A percentile compares a stretch with the other conserved stretches of the same genome.
These are phyloP conservation scores for Tetrahymena borealis DNA, from an alignment of 73 alveolate genomes.

Conservation along the genomic window DNA sequence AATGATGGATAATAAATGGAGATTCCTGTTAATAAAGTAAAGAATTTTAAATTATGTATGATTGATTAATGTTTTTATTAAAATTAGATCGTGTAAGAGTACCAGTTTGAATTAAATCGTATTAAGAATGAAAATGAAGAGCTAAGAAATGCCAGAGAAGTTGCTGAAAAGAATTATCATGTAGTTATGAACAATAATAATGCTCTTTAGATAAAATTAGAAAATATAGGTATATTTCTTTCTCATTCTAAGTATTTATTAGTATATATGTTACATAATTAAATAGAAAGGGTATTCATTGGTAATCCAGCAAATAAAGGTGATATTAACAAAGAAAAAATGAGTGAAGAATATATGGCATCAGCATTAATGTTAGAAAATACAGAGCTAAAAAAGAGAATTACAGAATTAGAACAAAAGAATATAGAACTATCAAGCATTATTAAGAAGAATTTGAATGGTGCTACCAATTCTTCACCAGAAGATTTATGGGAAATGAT, in stretches of 20 bases:
- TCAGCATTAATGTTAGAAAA: constrained; percentile 88
- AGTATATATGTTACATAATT: too few species aligned
- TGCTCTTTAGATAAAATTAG: constrained; percentile 81
- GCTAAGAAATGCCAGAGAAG: constrained; percentile 82
- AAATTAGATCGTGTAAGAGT: constrained; percentile 47
- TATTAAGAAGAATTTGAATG: constrained; percentile 27
- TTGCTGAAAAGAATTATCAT: constrained; percentile 83
- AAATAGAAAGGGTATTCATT: constrained; percentile 75
- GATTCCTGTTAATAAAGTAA: constrained; percentile 28
- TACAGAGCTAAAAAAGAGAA: constrained; percentile 86
- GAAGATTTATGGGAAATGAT: constrained; percentile 67
- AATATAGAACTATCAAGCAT: constrained; percentile 63
- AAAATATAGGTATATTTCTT: constrained; percentile 79
- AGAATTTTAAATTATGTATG: neutral
- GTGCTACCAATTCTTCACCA: constrained; percentile 44
- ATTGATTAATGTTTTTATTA: neutral
- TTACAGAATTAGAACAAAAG: constrained; percentile 84
- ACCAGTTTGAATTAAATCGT: constrained; percentile 72
- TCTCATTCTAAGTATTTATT: too few species aligned
- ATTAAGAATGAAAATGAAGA: constrained; percentile 89
- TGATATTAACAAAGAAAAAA: constrained; percentile 60
- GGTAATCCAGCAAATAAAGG: constrained; percentile 84
- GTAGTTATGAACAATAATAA: constrained; percentile 84
- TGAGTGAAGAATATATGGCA: constrained; percentile 81
- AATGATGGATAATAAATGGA: constrained; percentile 4